These are phyloP conservation scores for Phialophora verrucosa DNA, from an alignment of 2,329 filamentous ascomycete genomes.

Conservation along the genomic window DNA sequence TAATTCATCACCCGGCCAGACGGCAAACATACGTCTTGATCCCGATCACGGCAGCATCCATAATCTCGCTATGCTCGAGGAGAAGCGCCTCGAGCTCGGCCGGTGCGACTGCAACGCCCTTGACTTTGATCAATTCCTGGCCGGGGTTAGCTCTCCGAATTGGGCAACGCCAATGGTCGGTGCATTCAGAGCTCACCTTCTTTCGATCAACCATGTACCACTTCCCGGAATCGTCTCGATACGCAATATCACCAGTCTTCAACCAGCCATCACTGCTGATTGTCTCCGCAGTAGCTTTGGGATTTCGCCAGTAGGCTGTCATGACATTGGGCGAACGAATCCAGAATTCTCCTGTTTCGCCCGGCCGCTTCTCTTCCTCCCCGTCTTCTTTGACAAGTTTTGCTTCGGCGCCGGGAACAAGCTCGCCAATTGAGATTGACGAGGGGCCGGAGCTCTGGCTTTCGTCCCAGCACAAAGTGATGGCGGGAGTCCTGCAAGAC, in stretches of 20 bases:
- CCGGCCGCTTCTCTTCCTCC: constrained; percentile 69
- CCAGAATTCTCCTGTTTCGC: constrained; percentile 85
- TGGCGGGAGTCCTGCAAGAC: constrained; percentile 23
- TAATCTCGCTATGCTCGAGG: constrained; percentile 51
- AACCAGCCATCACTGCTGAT: constrained; percentile 91
- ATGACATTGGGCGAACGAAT: constrained; percentile 79
- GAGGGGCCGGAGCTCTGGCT: constrained; percentile 54
- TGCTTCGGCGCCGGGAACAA: constrained; percentile 68
- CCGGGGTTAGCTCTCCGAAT: constrained; percentile 1
- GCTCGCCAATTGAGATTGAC: constrained; percentile 71
- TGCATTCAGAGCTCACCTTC: constrained; percentile 62
- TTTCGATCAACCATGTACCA: constrained; percentile 90
- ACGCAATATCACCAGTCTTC: constrained; percentile 93
- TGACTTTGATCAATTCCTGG: constrained; percentile 58
- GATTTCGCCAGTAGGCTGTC: constrained; percentile 80
- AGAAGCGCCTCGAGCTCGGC: constrained; percentile 56
- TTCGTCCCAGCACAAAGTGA: constrained; percentile 70
- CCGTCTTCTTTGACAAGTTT: constrained; percentile 73
- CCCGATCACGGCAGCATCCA: constrained; percentile 56
- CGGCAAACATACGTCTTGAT: constrained; percentile 44
- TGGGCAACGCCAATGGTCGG: neutral
- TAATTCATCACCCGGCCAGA: neutral
- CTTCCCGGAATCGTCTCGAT: constrained; percentile 80
- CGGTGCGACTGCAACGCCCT: constrained; percentile 57
- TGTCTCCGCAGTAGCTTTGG: constrained; percentile 79